phyloP scores from a whole-genome alignment of 2,329 filamentous ascomycete genomes.

The Ilyonectria mors-panacis region DNA sequence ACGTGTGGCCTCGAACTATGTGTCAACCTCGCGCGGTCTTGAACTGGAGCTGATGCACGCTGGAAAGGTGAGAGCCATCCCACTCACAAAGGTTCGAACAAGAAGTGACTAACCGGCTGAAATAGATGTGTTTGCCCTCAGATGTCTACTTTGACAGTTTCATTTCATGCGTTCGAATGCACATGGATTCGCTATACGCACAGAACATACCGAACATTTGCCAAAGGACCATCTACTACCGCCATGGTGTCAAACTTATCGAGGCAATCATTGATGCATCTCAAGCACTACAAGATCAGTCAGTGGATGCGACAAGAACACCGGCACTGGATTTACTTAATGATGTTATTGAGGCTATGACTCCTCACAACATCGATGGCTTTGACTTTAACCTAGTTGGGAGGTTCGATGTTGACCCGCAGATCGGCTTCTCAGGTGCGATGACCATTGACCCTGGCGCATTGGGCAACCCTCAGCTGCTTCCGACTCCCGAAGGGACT shows the following conservation, averaged over 20 bases:
- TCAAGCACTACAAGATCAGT: slow-evolving; percentile 17
- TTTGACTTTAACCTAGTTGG: slow-evolving; percentile 41
- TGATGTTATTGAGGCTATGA: slow-evolving; percentile 40
- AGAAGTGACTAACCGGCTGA: slow-evolving; percentile 33
- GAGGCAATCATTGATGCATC: slow-evolving; percentile 53
- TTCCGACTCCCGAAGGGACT: slow-evolving; percentile 42
- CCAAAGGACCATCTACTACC: slow-evolving; percentile 60
- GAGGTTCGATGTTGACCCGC: slow-evolving; percentile 32
- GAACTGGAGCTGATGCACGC: slow-evolving; percentile 67
- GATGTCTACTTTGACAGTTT: slow-evolving; percentile 59
- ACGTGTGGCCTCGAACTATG: slow-evolving; percentile 53
- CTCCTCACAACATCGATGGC: slow-evolving; percentile 21
- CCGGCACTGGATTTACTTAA: slow-evolving; percentile 33
- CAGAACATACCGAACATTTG: slow-evolving; percentile 35
- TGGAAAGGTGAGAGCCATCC: slow-evolving; percentile 63
- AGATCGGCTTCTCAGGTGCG: slow-evolving; percentile 19
- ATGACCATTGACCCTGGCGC: slow-evolving; percentile 33
- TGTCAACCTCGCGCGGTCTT: slow-evolving; percentile 61
- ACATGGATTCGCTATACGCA: slow-evolving; percentile 62
- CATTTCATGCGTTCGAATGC: slow-evolving; percentile 56
- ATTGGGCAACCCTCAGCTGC: slow-evolving; percentile 36
- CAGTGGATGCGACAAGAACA: slow-evolving; percentile 19
- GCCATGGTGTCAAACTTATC: slow-evolving; percentile 58
- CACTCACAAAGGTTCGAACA: not conserved
- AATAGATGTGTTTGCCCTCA: slow-evolving; percentile 56